Conservation (phyloP, 768 basidiomycete genomes). For the Suillus luteus region DNA sequence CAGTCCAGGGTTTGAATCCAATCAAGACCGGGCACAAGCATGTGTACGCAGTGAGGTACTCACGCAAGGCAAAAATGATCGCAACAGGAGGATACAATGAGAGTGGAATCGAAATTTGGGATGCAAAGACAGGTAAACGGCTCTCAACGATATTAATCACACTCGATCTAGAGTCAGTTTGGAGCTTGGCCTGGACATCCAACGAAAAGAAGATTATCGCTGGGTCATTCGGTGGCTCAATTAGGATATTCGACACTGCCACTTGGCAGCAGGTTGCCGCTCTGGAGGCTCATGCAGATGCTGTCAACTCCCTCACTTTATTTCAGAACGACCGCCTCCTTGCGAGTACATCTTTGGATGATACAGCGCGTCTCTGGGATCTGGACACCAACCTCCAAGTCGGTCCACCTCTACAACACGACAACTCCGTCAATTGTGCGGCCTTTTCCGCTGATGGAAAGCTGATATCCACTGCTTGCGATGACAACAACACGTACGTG, state of each 20-base stretch:
- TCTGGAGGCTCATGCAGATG: background rate
- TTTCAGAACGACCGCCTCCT: background rate
- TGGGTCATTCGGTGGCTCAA: background rate
- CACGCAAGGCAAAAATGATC: background rate
- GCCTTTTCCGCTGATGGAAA: constrained; percentile 13
- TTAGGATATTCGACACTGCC: background rate
- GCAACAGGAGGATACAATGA: background rate
- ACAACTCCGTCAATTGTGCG: background rate
- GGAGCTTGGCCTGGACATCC: background rate
- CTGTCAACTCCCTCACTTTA: background rate
- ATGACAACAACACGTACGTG: background rate
- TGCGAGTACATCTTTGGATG: constrained; percentile 2
- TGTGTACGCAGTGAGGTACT: background rate
- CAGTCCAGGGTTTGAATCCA: background rate
- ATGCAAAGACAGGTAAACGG: no score
- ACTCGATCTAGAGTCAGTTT: no score
- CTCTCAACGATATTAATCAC: no score
- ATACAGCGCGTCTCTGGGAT: constrained; percentile 14
- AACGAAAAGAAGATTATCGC: background rate
- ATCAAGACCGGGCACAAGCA: background rate
- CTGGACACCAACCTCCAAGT: background rate
- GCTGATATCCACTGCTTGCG: background rate
- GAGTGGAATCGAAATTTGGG: no score
- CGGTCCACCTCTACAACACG: background rate
- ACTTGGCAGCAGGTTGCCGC: background rate